phyloP scores from a whole-genome alignment of 164 flowering plant genomes.

The Echeveria elegans region DNA sequence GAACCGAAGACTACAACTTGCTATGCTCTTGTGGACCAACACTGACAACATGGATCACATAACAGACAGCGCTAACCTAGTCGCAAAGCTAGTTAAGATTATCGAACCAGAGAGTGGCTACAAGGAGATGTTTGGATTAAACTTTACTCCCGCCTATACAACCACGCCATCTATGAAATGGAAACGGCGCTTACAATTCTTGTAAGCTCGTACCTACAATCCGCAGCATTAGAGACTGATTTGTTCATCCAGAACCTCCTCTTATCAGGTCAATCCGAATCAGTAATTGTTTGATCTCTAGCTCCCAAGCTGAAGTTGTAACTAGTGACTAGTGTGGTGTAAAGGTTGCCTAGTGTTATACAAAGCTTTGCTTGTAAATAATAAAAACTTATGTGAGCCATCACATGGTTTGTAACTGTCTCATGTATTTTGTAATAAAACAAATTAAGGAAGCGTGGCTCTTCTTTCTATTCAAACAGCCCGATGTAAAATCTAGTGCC shows the following conservation, averaged over 20 bases:
- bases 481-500: too few species aligned
- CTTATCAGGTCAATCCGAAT: too few species aligned
- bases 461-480: too few species aligned
- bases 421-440: too few species aligned
- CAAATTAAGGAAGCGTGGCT: too few species aligned
- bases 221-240: not conserved
- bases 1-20: slow-evolving; percentile 5
- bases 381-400: too few species aligned
- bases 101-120: slow-evolving; percentile 5
- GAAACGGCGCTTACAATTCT: not conserved
- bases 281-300: too few species aligned
- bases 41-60: slow-evolving; percentile 9
- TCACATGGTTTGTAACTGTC: too few species aligned
- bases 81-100: slow-evolving; percentile 7
- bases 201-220: not conserved
- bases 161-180: slow-evolving; percentile 2
- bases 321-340: too few species aligned
- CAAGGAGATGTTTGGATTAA: slow-evolving; percentile 11
- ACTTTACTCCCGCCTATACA: not conserved
- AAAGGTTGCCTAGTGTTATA: too few species aligned
- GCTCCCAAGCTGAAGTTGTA: too few species aligned
- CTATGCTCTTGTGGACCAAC: slow-evolving; percentile 6
- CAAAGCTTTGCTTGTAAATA: too few species aligned
- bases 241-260: not conserved
- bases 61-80: slow-evolving; percentile 9